Base-by-base conservation (phyloP, 805 yeast genomes). In the Clavispora santaluciae region DNA sequence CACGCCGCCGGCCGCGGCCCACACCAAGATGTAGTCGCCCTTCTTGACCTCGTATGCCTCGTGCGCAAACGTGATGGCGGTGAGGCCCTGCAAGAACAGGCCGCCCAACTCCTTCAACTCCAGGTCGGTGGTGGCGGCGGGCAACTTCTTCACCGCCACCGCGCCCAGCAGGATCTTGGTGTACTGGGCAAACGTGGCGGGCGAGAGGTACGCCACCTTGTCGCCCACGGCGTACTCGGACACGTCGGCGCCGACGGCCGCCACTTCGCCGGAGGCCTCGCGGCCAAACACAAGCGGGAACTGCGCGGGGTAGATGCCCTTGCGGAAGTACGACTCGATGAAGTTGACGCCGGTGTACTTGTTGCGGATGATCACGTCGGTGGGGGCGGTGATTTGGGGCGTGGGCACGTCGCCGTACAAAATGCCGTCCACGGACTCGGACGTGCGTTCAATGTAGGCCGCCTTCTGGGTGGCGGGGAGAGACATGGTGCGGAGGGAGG, bases 1-100 rank as follows among this genome's bases (percentile, higher is more conserved):
- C 38, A 86, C 91, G 42, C 97, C 96, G 35, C 97, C 98, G 3
- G 97, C 96, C 6, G 96, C 96, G 4, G 97, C 97, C 68, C 89
- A 87, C 20, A 87, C 81, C 35, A 90, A 70, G 33, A 85, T 75
- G 50, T 63, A 73, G 43, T 91, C 96, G 39, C 79, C 90, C 57
- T 75, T 67, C 51, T 86, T 59, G 29, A 86, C 84, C 1, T 70
- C 54, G 55, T 85, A 78, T 2, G 93, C 76, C 46, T 85, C 88
- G 26, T 71, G 64, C 35, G 79, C 64, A 44, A 90, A 79, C 1
- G 91, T 75, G 52, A 84, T 61, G 2, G 91, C 93, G 6, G 97
- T 90, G 46, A 89, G 66, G 1, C 88, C 93, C 60, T 86, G 91
- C 23, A 86, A 49, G 34, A 81, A 54, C 2, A 78, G 56, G 3